Conservation (phyloP, 2,329 filamentous ascomycete genomes). For the Phyllosticta citriasiana region DNA sequence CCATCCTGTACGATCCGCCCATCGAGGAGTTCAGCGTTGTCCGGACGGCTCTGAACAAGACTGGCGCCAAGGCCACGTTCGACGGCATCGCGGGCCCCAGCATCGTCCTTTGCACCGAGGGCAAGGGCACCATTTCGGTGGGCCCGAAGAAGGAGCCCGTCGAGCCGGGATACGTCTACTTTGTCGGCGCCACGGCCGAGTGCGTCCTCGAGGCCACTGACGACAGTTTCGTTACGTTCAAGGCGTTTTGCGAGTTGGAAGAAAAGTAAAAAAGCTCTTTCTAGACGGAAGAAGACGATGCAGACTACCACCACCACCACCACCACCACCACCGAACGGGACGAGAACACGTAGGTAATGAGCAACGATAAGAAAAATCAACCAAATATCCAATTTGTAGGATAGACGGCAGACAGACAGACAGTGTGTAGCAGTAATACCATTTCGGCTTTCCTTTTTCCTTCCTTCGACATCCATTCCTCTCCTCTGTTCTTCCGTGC, state of each 20-base stretch:
- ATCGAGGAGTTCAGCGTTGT: constrained; percentile 95
- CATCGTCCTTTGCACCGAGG: constrained; percentile 82
- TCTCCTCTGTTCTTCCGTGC: too few relatives aligned
- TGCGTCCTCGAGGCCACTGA: constrained; percentile 57
- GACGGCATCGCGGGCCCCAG: constrained; percentile 81
- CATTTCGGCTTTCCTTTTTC: too few relatives aligned
- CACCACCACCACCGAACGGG: too few relatives aligned
- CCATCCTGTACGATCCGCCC: constrained; percentile 79
- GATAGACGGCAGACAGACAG: too few relatives aligned
- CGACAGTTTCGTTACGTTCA: constrained; percentile 64
- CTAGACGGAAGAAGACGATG: not conserved
- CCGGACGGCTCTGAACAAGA: constrained; percentile 59
- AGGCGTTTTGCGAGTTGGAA: constrained; percentile 83
- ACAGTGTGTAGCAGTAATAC: too few relatives aligned
- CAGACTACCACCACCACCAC: too few relatives aligned
- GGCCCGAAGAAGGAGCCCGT: constrained; percentile 68
- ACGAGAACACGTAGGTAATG: too few relatives aligned
- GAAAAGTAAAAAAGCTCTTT: constrained; percentile 21
- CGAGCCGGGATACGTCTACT: constrained; percentile 42
- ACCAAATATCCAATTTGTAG: too few relatives aligned
- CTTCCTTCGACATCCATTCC: too few relatives aligned
- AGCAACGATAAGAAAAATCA: too few relatives aligned
- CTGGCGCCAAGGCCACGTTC: constrained; percentile 75
- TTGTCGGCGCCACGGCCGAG: constrained; percentile 78
- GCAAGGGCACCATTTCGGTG: constrained; percentile 73